Conservation (phyloP, 257 asterid genomes). For the Primulina eburnea region DNA sequence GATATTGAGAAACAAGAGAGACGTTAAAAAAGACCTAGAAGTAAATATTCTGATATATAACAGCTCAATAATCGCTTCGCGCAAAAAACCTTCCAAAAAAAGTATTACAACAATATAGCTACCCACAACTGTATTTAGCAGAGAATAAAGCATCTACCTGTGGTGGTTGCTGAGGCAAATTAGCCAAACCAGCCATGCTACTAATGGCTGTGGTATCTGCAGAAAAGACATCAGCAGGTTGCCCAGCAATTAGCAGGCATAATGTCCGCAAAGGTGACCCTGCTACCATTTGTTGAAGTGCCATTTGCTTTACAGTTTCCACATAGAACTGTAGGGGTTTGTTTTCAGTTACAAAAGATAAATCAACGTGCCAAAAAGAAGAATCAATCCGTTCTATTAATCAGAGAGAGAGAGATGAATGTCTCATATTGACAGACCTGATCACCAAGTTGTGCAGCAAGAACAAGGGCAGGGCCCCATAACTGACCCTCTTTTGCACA, state of each 20-base stretch:
- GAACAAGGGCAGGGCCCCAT: constrained; percentile 99
- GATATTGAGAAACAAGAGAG: constrained; percentile 5
- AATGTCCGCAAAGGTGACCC: constrained; percentile 97
- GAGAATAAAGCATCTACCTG: constrained; percentile 48
- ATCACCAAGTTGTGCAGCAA: constrained; percentile 95
- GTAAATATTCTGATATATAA: constrained; percentile 13
- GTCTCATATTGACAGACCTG: constrained; percentile 45
- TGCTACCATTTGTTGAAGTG: constrained; percentile 73
- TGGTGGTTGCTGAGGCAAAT: constrained; percentile 55
- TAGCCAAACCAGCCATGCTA: constrained; percentile 45
- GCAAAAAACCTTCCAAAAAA: constrained; percentile 9
- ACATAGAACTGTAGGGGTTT: constrained; percentile 72
- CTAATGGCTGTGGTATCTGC: constrained; percentile 41
- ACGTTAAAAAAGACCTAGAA: constrained; percentile 1
- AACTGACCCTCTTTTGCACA: constrained; percentile 95
- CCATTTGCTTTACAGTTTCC: constrained; percentile 94
- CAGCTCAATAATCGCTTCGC: constrained; percentile 6
- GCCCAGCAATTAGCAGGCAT: constrained; percentile 91
- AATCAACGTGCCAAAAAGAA: constrained; percentile 9
- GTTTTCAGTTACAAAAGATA: constrained; percentile 13
- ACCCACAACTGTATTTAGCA: constrained; percentile 6
- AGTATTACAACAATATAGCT: constrained; percentile 12
- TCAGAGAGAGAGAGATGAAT: not conserved
- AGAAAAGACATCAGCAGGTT: constrained; percentile 87
- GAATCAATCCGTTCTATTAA: constrained; percentile 7